Conservation (phyloP, 2,329 filamentous ascomycete species). For the Aspergillus arachidicola region DNA sequence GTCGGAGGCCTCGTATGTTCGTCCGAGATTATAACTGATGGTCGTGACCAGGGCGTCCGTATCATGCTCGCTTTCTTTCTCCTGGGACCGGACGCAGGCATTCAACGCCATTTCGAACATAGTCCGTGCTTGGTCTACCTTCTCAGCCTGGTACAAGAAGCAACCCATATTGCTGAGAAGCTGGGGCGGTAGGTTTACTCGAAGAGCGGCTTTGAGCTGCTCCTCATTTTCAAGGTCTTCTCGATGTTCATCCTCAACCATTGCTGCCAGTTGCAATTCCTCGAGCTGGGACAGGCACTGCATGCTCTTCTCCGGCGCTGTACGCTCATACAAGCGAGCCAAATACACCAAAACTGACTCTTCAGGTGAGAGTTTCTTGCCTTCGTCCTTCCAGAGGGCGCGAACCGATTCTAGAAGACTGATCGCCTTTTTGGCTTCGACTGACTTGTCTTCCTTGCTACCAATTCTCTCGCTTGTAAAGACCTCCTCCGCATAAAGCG, state of each 20-base stretch:
- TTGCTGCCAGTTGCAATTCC: conserved; percentile 79
- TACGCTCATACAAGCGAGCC: conserved; percentile 83
- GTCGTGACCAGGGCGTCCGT: conserved; percentile 91
- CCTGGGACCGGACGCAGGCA: conserved; percentile 79
- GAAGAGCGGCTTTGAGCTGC: conserved; percentile 60
- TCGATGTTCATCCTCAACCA: conserved; percentile 70
- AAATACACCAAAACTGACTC: conserved; percentile 88
- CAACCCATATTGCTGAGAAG: conserved; percentile 97
- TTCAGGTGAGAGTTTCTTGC: conserved; percentile 79
- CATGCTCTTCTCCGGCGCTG: conserved; percentile 85
- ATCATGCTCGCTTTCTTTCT: conserved; percentile 75
- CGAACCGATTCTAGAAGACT: conserved; percentile 81
- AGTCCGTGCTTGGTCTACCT: conserved; percentile 75
- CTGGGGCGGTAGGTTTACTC: conserved; percentile 82
- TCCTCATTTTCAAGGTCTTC: conserved; percentile 62
- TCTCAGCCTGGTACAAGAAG: conserved; percentile 88
- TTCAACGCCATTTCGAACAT: conserved; percentile 91
- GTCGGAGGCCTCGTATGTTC: conserved; percentile 86
- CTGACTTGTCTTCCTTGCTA: conserved; percentile 87
- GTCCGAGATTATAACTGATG: conserved; percentile 93
- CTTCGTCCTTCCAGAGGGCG: conserved; percentile 87
- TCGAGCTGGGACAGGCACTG: conserved; percentile 92
- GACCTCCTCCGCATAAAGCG: conserved; percentile 90
- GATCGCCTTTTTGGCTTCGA: conserved; percentile 84
- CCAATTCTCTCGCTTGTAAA: conserved; percentile 74